Evolutionary conservation across 192 early-diverging fungal species (phyloP).

Genomic region (Coemansia sp.): DNA sequence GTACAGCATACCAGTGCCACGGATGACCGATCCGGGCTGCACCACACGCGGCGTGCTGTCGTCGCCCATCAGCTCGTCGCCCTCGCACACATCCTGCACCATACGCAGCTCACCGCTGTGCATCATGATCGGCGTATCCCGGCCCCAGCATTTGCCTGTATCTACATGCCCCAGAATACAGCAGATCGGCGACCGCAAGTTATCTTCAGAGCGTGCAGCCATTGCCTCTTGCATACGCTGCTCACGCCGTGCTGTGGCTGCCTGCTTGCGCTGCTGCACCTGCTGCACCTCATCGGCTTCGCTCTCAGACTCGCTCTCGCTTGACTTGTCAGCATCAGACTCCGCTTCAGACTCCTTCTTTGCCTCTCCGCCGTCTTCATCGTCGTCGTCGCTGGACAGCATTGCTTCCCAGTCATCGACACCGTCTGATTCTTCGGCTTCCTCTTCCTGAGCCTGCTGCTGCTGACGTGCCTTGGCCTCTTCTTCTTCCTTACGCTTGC

Average conservation of each 20-base stretch:
- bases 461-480: slow-evolving; percentile 32
- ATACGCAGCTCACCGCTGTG: slow-evolving; percentile 36
- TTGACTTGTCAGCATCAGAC: slow-evolving; percentile 30
- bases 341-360: slow-evolving; percentile 5
- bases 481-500: slow-evolving; percentile 54
- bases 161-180: slow-evolving; percentile 99
- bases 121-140: slow-evolving; percentile 55
- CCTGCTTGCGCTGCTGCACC: slow-evolving; percentile 69
- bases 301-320: slow-evolving; percentile 54
- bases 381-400: slow-evolving; percentile 46
- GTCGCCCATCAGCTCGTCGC: slow-evolving; percentile 54
- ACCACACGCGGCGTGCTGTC: slow-evolving; percentile 52
- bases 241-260: slow-evolving; percentile 71
- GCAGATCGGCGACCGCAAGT: slow-evolving; percentile 96
- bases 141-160: slow-evolving; percentile 68
- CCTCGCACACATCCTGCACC: slow-evolving; percentile 47
- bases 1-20: slow-evolving; percentile 49
- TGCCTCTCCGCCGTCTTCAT: slow-evolving; percentile 55
- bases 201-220: slow-evolving; percentile 79
- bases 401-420: slow-evolving; percentile 51
- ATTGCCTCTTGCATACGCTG: slow-evolving; percentile 72
- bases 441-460: slow-evolving; percentile 56
- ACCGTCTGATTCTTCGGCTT: slow-evolving; percentile 62
- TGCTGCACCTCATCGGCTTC: slow-evolving; percentile 61
- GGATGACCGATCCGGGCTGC: slow-evolving; percentile 41